These are phyloP conservation scores for Cadophora sp. DNA, from an alignment of 2,329 filamentous ascomycete species.

Conservation along the genomic window DNA sequence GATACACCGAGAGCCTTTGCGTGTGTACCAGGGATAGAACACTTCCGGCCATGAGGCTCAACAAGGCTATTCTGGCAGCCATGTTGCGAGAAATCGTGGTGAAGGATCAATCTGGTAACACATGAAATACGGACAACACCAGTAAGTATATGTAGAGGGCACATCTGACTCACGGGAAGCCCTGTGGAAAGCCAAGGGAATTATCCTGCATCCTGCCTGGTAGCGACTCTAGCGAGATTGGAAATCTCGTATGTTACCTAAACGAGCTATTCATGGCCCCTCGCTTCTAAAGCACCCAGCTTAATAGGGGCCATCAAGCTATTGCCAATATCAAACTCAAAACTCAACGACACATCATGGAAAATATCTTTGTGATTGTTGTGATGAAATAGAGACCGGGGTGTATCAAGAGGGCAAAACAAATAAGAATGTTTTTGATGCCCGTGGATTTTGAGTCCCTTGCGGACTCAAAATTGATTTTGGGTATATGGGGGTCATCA, in stretches of 20 bases:
- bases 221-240: conserved; percentile 1
- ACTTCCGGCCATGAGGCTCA: conserved; percentile 1
- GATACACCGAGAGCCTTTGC: not conserved
- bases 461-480: too few species aligned
- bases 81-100: not conserved
- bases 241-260: not conserved
- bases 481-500: too few species aligned
- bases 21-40: not conserved
- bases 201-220: not conserved
- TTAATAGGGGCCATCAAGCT: not conserved
- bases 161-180: not conserved
- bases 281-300: not conserved
- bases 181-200: not conserved
- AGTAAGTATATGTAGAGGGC: not conserved
- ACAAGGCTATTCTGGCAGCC: not conserved
- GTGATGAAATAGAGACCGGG: too few species aligned
- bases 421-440: too few species aligned
- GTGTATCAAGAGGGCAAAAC: too few species aligned
- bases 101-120: not conserved
- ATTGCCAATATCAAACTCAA: not conserved
- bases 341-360: too few species aligned
- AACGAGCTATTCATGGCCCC: not conserved
- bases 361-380: too few species aligned
- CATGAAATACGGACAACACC: not conserved
- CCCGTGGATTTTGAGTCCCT: too few species aligned